Percentiles rank a stretch among this genome's conserved stretches.
These are phyloP conservation scores for Trypanosoma caninum DNA, from an alignment of 208 protist species.

Conservation along the genomic window DNA sequence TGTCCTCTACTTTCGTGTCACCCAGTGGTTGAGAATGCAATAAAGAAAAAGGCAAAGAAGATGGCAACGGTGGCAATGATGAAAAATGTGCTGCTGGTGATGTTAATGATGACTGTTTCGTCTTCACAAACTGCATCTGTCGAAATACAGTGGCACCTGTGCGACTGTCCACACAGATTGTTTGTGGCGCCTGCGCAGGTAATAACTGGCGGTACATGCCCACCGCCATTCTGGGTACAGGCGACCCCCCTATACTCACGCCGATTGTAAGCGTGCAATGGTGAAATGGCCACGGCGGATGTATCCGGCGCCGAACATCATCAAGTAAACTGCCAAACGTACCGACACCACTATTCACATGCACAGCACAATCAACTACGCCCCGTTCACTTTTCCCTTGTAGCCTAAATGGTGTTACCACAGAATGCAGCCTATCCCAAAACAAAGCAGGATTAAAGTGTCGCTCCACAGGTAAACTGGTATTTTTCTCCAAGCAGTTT, in stretches of 20 bases:
- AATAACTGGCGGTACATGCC: slow-evolving; percentile 60
- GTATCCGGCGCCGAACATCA: slow-evolving; percentile 35
- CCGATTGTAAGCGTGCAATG: slow-evolving; percentile 43
- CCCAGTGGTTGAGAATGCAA: neutral
- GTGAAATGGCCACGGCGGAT: slow-evolving; percentile 50
- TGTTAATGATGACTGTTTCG: slow-evolving; percentile 8
- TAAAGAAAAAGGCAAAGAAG: neutral
- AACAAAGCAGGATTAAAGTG: neutral
- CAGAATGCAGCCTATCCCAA: slow-evolving; percentile 3
- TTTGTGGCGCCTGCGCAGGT: slow-evolving; percentile 18
- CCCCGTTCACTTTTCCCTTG: neutral
- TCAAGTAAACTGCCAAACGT: slow-evolving; percentile 29
- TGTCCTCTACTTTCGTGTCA: slow-evolving; percentile 15
- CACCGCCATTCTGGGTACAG: slow-evolving; percentile 60
- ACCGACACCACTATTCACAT: slow-evolving; percentile 1
- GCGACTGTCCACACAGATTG: slow-evolving; percentile 42
- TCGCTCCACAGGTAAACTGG: neutral
- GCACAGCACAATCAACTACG: slow-evolving; percentile 13
- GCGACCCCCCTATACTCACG: slow-evolving; percentile 19
- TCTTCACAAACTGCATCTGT: slow-evolving; percentile 29
- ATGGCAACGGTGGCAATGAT: no score
- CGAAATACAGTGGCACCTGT: slow-evolving; percentile 49
- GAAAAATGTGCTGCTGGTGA: no score
- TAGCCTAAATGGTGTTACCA: neutral
- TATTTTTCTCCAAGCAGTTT: no score